These are phyloP conservation scores for Piper betle DNA, from an alignment of 164 flowering plant genomes.

Conservation along the genomic window DNA sequence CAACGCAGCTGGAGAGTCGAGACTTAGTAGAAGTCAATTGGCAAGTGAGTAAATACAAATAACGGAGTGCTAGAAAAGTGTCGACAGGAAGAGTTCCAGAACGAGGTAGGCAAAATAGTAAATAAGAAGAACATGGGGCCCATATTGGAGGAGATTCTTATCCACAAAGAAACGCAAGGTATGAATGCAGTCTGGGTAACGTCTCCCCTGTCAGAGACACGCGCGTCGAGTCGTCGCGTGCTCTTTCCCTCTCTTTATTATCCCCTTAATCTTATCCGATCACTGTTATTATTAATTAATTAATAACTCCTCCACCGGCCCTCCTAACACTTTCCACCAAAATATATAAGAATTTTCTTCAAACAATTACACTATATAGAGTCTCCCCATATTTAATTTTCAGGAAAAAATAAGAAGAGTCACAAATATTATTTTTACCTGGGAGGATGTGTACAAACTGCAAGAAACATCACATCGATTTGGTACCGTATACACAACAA, in stretches of 20 bases:
- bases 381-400: background rate
- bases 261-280: background rate
- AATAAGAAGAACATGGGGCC: background rate
- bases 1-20: too few relatives aligned
- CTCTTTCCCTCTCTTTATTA: background rate
- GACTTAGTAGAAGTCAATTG: too few relatives aligned
- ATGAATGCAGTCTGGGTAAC: constrained; percentile 10
- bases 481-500: too few relatives aligned
- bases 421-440: background rate
- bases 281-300: background rate
- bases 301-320: background rate
- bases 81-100: background rate
- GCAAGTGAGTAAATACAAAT: background rate
- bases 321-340: background rate
- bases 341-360: background rate
- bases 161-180: constrained; percentile 10
- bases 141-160: constrained; percentile 1
- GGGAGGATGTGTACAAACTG: too few relatives aligned
- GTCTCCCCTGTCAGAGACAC: constrained; percentile 14
- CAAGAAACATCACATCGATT: too few relatives aligned
- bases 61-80: background rate
- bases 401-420: too few relatives aligned
- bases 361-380: background rate
- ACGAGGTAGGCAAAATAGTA: background rate
- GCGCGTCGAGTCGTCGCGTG: constrained; percentile 9